Evolutionary conservation across 371 early-diverging fungal genomes (phyloP).

Genomic region (Gilbertella persicaria): DNA sequence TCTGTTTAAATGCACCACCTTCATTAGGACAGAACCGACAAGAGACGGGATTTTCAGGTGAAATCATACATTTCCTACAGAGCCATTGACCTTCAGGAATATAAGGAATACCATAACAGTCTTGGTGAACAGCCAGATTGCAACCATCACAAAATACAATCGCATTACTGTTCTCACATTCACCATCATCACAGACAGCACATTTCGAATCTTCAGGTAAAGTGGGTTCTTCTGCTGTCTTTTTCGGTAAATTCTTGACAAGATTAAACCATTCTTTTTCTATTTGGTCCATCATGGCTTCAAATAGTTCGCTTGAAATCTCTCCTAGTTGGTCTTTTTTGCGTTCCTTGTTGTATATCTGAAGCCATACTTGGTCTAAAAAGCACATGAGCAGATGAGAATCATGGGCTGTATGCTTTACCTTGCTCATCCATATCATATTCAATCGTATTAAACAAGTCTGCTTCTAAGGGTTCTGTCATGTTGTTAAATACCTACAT

Average conservation of each 20-base stretch:
- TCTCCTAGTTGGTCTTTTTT: conserved; percentile 54
- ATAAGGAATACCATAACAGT: conserved; percentile 99
- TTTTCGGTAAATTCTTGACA: conserved; percentile 47
- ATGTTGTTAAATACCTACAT: too few species aligned
- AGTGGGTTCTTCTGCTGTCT: conserved; percentile 27
- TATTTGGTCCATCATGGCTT: conserved; percentile 85
- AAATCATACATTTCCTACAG: conserved; percentile 95
- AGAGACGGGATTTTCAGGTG: conserved; percentile 86
- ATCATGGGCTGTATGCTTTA: conserved; percentile 28
- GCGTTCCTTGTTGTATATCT: conserved; percentile 67
- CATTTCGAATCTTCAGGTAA: conserved; percentile 85
- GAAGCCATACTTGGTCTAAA: conserved; percentile 74
- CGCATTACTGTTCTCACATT: conserved; percentile 96
- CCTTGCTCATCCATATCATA: conserved; percentile 99
- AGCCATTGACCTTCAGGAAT: conserved; percentile 99
- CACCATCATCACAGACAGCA: conserved; percentile 94
- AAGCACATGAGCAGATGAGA: background rate
- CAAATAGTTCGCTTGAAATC: conserved; percentile 71
- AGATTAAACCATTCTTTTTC: conserved; percentile 98
- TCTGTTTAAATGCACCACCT: conserved; percentile 98
- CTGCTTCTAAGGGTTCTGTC: conserved; percentile 81
- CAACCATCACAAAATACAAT: conserved; percentile 99
- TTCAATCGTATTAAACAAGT: conserved; percentile 80
- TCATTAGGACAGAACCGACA: conserved; percentile 94
- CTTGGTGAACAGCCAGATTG: conserved; percentile 98